Evolutionary conservation across 257 asterid species (phyloP), one percentile per base, ranked within the genome.

Genomic region (Solanum appendiculatum): DNA sequence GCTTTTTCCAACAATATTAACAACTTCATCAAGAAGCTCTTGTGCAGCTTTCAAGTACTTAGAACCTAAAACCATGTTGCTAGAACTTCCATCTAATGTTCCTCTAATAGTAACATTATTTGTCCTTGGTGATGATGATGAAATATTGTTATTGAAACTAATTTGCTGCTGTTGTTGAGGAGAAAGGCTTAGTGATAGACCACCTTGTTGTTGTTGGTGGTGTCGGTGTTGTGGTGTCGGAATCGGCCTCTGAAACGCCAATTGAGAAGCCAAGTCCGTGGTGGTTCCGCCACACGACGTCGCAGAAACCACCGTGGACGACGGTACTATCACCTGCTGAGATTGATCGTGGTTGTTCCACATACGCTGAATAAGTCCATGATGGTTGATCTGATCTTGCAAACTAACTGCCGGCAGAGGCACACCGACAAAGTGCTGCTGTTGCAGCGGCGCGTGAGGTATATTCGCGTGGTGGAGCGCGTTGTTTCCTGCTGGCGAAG

Each of bases 41-140:
- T 93, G 98, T 33, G 96, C 93, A 27, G 95, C 94, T 88, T 91
- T 93, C 0, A 94, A 90, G 87, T 93, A 95, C 66, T 93, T 95
- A 3, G 98, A 94, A 11, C 94, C 93, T 82, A 90, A 48, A 27
- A 93, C 86, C 80, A 90, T 88, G 74, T 68, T 29, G 81, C 91
- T 86, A 25, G 91, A 89, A 85, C 83, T 34, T 27, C 87, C 86
- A 40, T 87, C 87, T 20, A 87, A 66, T 73, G 82, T 5, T 34
- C 92, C 91, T 48, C 86, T 88, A 77, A 81, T 85, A 3, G 64
- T 83, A 1, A 91, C 51, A 73, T 37, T 80, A 16, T 54, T 83
- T 6, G 93, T 86, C 42, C 89, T 58, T 84, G 86, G 34, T 86
- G 83, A 27, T 78, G 63, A 75, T 20, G 36, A 46, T 8, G 84